Evolutionary conservation across 305 asterid genomes (phyloP), one percentile per base, ranked within the genome.

Genomic region (Solanum hybrid): DNA sequence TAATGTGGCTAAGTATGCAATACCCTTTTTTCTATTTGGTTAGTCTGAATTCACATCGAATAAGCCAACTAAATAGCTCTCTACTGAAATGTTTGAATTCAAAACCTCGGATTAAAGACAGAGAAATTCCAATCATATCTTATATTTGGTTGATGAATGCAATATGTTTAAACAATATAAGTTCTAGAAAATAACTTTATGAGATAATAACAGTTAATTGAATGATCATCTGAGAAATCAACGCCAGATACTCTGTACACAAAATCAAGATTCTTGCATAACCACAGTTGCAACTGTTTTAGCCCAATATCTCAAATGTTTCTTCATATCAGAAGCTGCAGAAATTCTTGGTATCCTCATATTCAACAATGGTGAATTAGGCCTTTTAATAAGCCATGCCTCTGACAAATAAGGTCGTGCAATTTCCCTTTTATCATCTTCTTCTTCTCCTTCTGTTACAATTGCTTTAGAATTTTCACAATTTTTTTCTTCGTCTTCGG

Each of bases 301-400:
- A 37, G 97, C 98, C 98, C 98, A 95, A 24, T 71, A 86, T 93
- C 79, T 96, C 88, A 96, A 64, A 87, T 95, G 96, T 35, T 93
- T 94, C 96, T 96, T 96, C 97, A 95, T 94, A 89, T 94, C 95
- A 22, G 91, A 94, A 87, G 93, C 82, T 6, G 92, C 87, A 3
- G 94, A 90, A 84, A 84, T 29, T 57, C 90, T 88, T 2, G 95
- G 95, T 18, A 94, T 89, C 77, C 91, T 92, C 74, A 93, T 37
- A 69, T 92, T 94, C 88, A 94, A 69, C 90, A 94, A 88, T 37
- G 96, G 95, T 24, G 95, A 95, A 89, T 94, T 93, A 1, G 93
- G 92, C 42, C 92, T 89, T 35, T 87, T 92, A 6, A 93, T 90
- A 3, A 93, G 81, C 95, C 94, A 94, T 34, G 95, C 94, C 88